phyloP scores from a whole-genome alignment of 495 filamentous ascomycete species.

The Talaromyces adpressus region DNA sequence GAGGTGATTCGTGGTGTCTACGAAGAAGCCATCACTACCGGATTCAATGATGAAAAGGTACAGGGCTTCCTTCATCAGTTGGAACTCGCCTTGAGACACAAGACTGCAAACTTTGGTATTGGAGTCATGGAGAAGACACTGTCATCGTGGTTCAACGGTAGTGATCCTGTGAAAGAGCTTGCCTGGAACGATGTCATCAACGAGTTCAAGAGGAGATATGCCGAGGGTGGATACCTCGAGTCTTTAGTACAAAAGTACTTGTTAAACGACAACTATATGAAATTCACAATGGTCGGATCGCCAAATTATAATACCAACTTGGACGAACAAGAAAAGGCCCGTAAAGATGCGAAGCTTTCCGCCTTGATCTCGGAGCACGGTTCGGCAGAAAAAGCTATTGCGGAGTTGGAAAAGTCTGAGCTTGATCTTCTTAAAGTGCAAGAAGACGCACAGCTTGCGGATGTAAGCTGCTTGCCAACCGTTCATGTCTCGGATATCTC shows the following conservation, averaged over 20 bases:
- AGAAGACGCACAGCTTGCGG: constrained; percentile 69
- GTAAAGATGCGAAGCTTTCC: constrained; percentile 62
- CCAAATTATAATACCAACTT: constrained; percentile 63
- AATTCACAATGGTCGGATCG: constrained; percentile 91
- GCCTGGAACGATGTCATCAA: constrained; percentile 83
- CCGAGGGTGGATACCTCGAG: constrained; percentile 73
- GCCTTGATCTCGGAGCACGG: constrained; percentile 62
- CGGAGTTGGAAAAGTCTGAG: constrained; percentile 65
- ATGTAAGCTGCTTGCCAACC: constrained; percentile 81
- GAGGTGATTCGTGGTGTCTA: constrained; percentile 63
- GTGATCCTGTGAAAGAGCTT: constrained; percentile 83
- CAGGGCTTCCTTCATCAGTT: constrained; percentile 91
- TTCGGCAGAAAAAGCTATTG: constrained; percentile 59
- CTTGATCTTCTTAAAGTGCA: constrained; percentile 76
- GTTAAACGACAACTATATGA: constrained; percentile 75
- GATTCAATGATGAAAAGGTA: constrained; percentile 84
- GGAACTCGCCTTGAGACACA: constrained; percentile 85
- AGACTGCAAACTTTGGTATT: constrained; percentile 91
- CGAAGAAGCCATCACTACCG: constrained; percentile 54
- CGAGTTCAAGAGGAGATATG: constrained; percentile 67
- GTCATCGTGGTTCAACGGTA: constrained; percentile 88
- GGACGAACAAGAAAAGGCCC: constrained; percentile 66
- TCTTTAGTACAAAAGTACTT: constrained; percentile 83
- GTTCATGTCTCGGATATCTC: constrained; percentile 84
- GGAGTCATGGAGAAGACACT: constrained; percentile 80